phyloP scores from a whole-genome alignment of 2,329 filamentous ascomycete species.

The Fusarium humuli region DNA sequence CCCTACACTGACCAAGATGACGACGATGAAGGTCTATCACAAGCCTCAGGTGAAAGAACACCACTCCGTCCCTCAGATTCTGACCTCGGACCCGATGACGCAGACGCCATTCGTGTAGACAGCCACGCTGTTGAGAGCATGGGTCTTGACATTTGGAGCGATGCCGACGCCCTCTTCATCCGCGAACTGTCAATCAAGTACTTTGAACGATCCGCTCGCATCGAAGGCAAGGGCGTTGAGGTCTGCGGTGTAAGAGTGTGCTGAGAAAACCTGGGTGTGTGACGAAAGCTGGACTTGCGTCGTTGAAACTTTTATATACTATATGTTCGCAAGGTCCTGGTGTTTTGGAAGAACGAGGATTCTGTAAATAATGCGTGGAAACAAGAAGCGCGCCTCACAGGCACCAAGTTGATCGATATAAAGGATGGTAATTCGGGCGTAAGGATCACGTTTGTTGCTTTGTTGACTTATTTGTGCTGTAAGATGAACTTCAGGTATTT shows the following conservation, averaged over 20 bases:
- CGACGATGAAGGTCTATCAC: conserved; percentile 53
- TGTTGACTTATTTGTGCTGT: background rate
- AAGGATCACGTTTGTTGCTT: background rate
- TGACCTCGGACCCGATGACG: conserved; percentile 50
- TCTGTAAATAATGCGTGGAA: conserved; percentile 27
- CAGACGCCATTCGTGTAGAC: conserved; percentile 64
- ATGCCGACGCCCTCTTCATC: conserved; percentile 75
- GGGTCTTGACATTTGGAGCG: conserved; percentile 84
- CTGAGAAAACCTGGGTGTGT: conserved; percentile 48
- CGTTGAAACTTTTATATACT: conserved; percentile 37
- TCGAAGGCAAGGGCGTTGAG: conserved; percentile 77
- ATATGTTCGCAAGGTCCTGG: conserved; percentile 24
- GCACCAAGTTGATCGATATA: conserved; percentile 11
- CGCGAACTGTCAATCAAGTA: conserved; percentile 71
- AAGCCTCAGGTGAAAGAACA: conserved; percentile 46
- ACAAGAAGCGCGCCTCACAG: conserved; percentile 30
- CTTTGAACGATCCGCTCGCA: conserved; percentile 71
- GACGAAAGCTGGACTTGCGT: conserved; percentile 46
- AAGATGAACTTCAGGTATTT: background rate
- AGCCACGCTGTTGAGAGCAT: conserved; percentile 75
- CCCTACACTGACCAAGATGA: conserved; percentile 51
- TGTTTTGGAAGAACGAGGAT: conserved; percentile 9
- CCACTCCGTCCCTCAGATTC: conserved; percentile 41
- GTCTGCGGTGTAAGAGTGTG: conserved; percentile 80
- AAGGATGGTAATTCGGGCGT: conserved; percentile 6